Evolutionary conservation across 1,284 basidiomycete genomes (phyloP), one percentile per base, ranked within the genome.

Genomic region (Trametes sp.): DNA sequence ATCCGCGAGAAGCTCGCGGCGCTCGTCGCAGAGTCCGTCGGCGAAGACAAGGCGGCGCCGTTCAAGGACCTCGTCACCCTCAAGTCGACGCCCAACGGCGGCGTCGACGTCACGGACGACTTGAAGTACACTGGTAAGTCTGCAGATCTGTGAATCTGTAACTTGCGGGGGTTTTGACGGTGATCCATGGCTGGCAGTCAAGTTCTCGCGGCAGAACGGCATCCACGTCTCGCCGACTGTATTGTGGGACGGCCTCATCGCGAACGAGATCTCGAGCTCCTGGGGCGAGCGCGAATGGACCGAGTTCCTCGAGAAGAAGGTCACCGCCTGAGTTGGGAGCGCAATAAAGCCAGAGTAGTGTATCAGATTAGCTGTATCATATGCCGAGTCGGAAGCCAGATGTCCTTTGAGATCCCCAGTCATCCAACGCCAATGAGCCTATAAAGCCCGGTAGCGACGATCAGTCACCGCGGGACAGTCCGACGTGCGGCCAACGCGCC

Each of bases 151-250:
- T 45, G 21, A n/a, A 21, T 9, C 24, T n/a, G 29, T n/a, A 9
- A 28, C 23, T 42, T 42, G 21, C 14, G 38, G 38, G 36, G n/a
- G 16, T 33, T 36, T 29, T 36, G 38, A 38, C 16, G 41, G 16
- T 14, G 23, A 1, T 16, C 24, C 35, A 26, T 52, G n/a, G 36
- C 19, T 11, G 35, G 41, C 66, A 91, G 89, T 95, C 80, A 97
- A 97, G 78, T 90, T 92, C 74, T 88, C 93, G 7, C 84, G 96
- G 65, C 96, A 98, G 81, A 98, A 98, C 69, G 84, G 93, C 6
- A 88, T 98, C 56, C 96, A 98, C 70, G 94, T 97, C 54, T 96
- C 95, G 33, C 95, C 96, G 2, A 95, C 95, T 10, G 91, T 87
- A 0, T 78, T 95, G 2, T 94, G 90, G 87, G 91, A 96, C 72